Evolutionary conservation across 768 basidiomycete species (phyloP).

Genomic region (Ramaria rubella): DNA sequence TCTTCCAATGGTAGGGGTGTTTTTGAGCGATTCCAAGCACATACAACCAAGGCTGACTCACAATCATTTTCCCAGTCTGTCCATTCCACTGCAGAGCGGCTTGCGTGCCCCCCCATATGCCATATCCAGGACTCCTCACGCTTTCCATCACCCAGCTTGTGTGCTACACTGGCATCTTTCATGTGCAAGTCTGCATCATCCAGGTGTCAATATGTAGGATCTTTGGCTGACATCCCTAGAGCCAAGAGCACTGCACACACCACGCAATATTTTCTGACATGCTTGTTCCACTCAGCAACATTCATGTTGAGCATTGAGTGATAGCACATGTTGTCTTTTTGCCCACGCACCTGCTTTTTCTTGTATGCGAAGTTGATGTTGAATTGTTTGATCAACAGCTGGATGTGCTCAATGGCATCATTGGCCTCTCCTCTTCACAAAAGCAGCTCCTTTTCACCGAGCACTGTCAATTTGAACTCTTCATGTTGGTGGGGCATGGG

Average conservation of each 20-base stretch:
- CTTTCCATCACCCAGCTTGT: background rate
- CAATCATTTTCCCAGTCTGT: background rate
- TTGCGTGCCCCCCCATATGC: background rate
- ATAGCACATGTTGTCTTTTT: background rate
- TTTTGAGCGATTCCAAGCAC: background rate
- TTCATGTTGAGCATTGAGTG: background rate
- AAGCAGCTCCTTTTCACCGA: background rate
- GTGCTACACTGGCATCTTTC: background rate
- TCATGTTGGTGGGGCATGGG: background rate
- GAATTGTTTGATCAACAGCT: background rate
- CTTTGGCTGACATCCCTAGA: background rate
- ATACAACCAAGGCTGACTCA: background rate
- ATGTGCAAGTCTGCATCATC: background rate
- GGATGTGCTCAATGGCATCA: background rate
- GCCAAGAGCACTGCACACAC: background rate
- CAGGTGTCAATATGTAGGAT: background rate
- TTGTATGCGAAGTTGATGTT: background rate
- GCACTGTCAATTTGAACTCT: background rate
- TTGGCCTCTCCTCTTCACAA: background rate
- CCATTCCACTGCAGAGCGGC: background rate
- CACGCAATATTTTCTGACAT: background rate
- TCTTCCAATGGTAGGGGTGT: slow-evolving; percentile 1
- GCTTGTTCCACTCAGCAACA: background rate
- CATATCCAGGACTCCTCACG: background rate
- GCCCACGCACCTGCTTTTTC: background rate